Percentiles rank a stretch among this genome's conserved stretches.
Evolutionary conservation across 306 rosid species (phyloP).

Genomic region (Quercus berberidifolia): DNA sequence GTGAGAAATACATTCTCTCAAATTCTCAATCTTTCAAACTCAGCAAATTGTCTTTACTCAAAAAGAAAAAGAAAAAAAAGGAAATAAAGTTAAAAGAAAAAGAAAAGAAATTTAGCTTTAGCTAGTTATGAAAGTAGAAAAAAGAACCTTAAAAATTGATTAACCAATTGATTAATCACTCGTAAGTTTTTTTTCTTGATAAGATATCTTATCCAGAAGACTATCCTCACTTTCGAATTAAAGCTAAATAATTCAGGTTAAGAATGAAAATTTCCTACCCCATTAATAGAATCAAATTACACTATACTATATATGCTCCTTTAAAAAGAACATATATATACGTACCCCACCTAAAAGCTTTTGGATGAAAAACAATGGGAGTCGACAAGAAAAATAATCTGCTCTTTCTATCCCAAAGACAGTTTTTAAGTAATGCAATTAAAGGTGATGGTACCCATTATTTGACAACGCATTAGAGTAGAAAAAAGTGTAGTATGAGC

Average conservation of each 20-base stretch:
- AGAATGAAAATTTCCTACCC: conserved; percentile 18
- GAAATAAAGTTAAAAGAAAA: too few species aligned
- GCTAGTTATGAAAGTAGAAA: too few species aligned
- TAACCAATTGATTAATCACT: conserved; percentile 1
- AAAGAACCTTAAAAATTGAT: background rate
- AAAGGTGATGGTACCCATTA: conserved; percentile 39
- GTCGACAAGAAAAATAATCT: conserved; percentile 14
- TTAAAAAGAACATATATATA: conserved; percentile 13
- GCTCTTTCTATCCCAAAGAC: conserved; percentile 30
- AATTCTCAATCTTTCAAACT: too few species aligned
- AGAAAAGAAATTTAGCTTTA: too few species aligned
- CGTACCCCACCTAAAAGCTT: conserved; percentile 4
- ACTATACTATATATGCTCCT: background rate
- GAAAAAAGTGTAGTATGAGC: conserved; percentile 16
- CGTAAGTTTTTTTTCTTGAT: background rate
- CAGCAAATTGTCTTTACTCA: too few species aligned
- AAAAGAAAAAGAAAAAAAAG: too few species aligned
- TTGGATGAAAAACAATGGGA: conserved; percentile 24
- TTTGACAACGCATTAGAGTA: conserved; percentile 47
- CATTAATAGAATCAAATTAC: conserved; percentile 12
- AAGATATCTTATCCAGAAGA: background rate
- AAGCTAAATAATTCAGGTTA: background rate
- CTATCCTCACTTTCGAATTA: background rate
- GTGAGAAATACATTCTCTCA: too few species aligned
- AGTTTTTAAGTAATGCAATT: conserved; percentile 21